Base-by-base conservation (phyloP, 2,329 filamentous ascomycete genomes). In the Eutypella sp. region DNA sequence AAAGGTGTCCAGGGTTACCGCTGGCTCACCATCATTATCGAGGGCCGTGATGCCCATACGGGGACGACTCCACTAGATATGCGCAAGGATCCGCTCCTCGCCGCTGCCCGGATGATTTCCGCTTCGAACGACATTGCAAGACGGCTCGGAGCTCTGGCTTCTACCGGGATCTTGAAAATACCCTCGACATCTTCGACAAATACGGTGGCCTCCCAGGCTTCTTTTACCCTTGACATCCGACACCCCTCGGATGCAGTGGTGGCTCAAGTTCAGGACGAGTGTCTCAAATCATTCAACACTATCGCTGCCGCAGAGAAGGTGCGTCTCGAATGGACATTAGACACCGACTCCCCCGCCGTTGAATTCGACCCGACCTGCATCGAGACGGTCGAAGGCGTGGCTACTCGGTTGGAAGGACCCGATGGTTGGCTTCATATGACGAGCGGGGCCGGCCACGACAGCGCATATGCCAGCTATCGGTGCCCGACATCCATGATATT, bases 1-100 rank as follows among this genome's bases (percentile, higher is more conserved):
- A 76, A 78, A 25, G 85, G 85, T 2, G 85, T 87, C 1, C 86
- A 90, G 60, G 84, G 83, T 5, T 89, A 87, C 63, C 79, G 81
- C 47, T 90, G 87, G 87, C 82, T 82, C 62, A 84, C 79, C 0
- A 64, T 90, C 31, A 79, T 77, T 5, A 75, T 90, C 3, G 70
- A 70, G 9, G 86, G 87, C 2, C 70, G 79, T 53, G 64, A 89
- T 54, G 79, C 79, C 5, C 87, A 91, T 59, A 89, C 87, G 0
- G 87, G 87, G 1, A 89, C 87, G 0, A 91, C 87, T 0, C 81
- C 82, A 24, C 79, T 88, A 40, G 67, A 72, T 27, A 76, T 80
- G 46, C 77, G 86, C 16, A 78, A 79, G 5, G 86, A 90, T 60
- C 81, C 86, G 2, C 68, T 89, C 40, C 77, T 87, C 25, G 77